Conservation (phyloP, 1,139 yeast species). For the Sugiyamaella neomexicana region DNA sequence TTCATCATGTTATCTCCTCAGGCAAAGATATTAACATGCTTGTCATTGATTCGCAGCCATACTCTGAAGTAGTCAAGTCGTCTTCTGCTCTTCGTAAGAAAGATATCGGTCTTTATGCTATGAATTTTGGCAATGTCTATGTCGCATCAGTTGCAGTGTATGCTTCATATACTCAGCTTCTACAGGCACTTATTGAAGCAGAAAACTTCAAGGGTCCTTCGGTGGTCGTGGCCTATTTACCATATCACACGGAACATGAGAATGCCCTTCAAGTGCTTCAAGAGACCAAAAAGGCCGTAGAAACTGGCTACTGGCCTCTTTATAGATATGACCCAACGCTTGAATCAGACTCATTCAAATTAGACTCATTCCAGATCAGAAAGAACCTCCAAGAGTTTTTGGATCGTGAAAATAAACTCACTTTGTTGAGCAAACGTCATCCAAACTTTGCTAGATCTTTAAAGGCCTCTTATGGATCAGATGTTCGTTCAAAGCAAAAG, state of each 20-base stretch:
- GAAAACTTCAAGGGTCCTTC: slow-evolving; percentile 88
- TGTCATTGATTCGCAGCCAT: slow-evolving; percentile 91
- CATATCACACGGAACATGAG: slow-evolving; percentile 65
- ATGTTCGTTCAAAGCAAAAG: slow-evolving; percentile 60
- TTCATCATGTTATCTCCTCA: slow-evolving; percentile 77
- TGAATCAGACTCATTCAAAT: slow-evolving; percentile 56
- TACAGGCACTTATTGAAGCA: slow-evolving; percentile 88
- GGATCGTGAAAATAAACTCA: slow-evolving; percentile 85
- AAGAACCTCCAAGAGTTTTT: slow-evolving; percentile 75
- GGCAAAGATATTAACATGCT: slow-evolving; percentile 80
- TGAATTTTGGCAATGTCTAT: slow-evolving; percentile 88
- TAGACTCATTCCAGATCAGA: slow-evolving; percentile 82
- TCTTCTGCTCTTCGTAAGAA: slow-evolving; percentile 59
- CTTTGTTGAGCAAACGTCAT: slow-evolving; percentile 65
- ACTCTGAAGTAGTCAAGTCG: slow-evolving; percentile 43
- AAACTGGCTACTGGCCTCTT: slow-evolving; percentile 93
- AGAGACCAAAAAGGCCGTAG: slow-evolving; percentile 88
- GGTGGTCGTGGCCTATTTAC: slow-evolving; percentile 84
- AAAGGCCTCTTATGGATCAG: slow-evolving; percentile 60
- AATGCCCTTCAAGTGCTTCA: slow-evolving; percentile 73
- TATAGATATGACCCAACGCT: slow-evolving; percentile 78
- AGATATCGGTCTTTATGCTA: slow-evolving; percentile 91
- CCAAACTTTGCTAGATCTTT: slow-evolving; percentile 81
- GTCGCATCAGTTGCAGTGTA: slow-evolving; percentile 96
- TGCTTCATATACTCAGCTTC: slow-evolving; percentile 87